A percentile compares a stretch with the other conserved stretches of the same genome.
Evolutionary conservation across 768 basidiomycete genomes (phyloP).

Genomic region (Lentinula edodes): DNA sequence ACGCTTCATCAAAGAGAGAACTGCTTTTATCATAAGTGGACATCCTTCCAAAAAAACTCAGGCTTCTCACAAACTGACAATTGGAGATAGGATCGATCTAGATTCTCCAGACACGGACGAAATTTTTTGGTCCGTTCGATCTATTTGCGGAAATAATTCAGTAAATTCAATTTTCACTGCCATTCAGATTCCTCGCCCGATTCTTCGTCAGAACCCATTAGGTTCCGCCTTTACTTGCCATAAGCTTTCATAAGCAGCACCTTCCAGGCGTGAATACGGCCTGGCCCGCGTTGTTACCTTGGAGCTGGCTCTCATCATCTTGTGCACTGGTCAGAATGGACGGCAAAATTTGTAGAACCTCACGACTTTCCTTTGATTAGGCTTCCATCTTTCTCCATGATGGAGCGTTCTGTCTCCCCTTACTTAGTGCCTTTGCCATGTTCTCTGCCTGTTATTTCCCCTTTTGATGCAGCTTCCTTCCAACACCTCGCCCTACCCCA

Average conservation of each 20-base stretch:
- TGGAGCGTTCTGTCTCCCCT: not conserved
- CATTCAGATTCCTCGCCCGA: not conserved
- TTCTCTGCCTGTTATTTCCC: not conserved
- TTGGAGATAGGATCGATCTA: not conserved
- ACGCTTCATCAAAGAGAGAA: not conserved
- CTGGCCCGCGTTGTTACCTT: too few relatives aligned
- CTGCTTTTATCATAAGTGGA: not conserved
- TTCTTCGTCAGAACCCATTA: not conserved
- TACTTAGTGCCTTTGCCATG: not conserved
- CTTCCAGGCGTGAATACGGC: too few relatives aligned
- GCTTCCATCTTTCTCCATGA: not conserved
- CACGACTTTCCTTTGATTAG: too few relatives aligned
- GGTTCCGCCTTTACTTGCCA: too few relatives aligned
- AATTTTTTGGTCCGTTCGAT: not conserved
- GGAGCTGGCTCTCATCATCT: too few relatives aligned
- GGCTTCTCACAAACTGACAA: not conserved
- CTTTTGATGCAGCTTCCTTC: not conserved
- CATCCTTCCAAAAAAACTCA: not conserved
- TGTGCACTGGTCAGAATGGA: too few relatives aligned
- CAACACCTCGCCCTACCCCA: not conserved
- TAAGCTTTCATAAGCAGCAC: too few relatives aligned
- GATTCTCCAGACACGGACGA: not conserved
- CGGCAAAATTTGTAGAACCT: too few relatives aligned
- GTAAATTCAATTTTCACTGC: not conserved
- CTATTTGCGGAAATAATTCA: not conserved